Evolutionary conservation across 2,329 filamentous ascomycete genomes (phyloP).

Genomic region (Podosphaera xanthii): DNA sequence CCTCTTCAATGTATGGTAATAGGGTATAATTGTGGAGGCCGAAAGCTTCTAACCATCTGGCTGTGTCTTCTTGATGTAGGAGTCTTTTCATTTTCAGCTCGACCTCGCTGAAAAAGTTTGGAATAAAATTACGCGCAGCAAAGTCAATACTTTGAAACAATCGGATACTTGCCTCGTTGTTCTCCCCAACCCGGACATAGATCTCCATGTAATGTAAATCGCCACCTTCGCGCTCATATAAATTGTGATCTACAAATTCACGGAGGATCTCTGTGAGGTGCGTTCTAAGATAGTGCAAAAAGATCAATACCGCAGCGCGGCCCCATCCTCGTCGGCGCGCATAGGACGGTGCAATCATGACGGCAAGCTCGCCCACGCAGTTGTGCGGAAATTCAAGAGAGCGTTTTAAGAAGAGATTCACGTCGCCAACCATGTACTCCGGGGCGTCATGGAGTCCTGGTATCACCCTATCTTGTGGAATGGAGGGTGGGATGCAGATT

Average conservation of each 20-base stretch:
- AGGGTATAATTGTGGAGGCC: no score
- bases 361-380: slow-evolving; percentile 50
- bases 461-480: not conserved
- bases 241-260: slow-evolving; percentile 17
- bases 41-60: no score
- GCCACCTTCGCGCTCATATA: slow-evolving; percentile 17
- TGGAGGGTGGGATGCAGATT: slow-evolving; percentile 26
- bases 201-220: slow-evolving; percentile 20
- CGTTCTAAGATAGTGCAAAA: slow-evolving; percentile 43
- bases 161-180: slow-evolving; percentile 30
- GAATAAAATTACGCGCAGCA: slow-evolving; percentile 20
- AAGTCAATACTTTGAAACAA: slow-evolving; percentile 41
- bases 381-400: slow-evolving; percentile 22
- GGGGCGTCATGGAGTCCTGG: slow-evolving; percentile 25
- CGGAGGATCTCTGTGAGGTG: slow-evolving; percentile 30
- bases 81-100: slow-evolving; percentile 22
- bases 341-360: slow-evolving; percentile 51
- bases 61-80: no score
- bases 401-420: slow-evolving; percentile 57
- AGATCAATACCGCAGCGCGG: slow-evolving; percentile 36
- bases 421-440: slow-evolving; percentile 43
- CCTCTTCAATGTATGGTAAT: no score
- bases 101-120: slow-evolving; percentile 46
- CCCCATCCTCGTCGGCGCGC: slow-evolving; percentile 43
- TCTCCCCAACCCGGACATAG: slow-evolving; percentile 36